Conservation (phyloP, 345 rosid genomes). For the Ceriops decandra region DNA sequence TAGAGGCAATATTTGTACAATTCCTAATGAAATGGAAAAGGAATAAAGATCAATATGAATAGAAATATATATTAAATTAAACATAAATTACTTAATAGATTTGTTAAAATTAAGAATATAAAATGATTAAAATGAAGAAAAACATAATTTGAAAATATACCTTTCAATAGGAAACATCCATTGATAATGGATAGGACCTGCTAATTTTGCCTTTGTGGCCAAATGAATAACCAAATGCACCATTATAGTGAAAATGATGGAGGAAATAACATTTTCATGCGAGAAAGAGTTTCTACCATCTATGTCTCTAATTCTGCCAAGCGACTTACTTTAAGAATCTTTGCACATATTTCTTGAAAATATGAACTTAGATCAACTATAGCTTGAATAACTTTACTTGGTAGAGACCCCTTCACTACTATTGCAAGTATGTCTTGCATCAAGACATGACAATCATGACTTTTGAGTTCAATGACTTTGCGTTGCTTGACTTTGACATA, state of each 20-base stretch:
- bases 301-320: neutral
- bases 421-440: too few relatives aligned
- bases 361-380: neutral
- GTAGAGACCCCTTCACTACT: too few relatives aligned
- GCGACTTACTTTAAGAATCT: neutral
- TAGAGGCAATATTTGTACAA: too few relatives aligned
- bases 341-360: neutral
- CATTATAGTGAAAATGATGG: constrained; percentile 13
- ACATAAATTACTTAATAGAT: too few relatives aligned
- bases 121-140: too few relatives aligned
- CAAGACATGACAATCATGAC: constrained; percentile 16
- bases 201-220: constrained; percentile 1
- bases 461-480: neutral
- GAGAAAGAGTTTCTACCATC: constrained; percentile 11
- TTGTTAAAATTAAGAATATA: too few relatives aligned
- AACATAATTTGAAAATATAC: neutral
- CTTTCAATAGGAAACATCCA: constrained; percentile 10
- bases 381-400: too few relatives aligned
- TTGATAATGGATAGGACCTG: neutral
- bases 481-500: neutral
- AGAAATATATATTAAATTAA: too few relatives aligned
- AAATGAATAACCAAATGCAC: constrained; percentile 15
- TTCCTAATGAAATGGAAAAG: too few relatives aligned
- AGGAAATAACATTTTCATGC: constrained; percentile 18
- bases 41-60: too few relatives aligned